Base-by-base conservation (phyloP, 768 basidiomycete genomes). In the Pholiota microspora region DNA sequence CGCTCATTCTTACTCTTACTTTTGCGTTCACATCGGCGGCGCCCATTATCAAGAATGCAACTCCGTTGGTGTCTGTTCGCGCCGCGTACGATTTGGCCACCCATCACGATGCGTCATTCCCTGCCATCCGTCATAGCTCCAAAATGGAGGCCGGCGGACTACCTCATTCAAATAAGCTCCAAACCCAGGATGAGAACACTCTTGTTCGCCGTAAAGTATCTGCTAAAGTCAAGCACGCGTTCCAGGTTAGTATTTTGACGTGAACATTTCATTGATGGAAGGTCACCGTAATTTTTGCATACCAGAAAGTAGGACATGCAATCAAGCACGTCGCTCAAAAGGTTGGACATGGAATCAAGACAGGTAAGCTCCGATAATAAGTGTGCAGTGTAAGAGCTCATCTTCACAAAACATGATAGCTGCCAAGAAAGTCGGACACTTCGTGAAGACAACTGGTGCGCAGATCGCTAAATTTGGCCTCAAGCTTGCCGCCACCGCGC, bases 341-440 rank as follows among this genome's bases (percentile, higher is more conserved):
- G 13, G 23, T 51, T 5, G 51, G 40, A 44, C 51, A 51, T 24
- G 51, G 50, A 13, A 51, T 51, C 27, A 51, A 51, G 23, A 44
- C 13, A 29, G 51, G 51, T 51, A 44, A 36, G 7, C 18, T 9
- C 23, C 18, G 9, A 16, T 21, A 23, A 1, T 18, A 18, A 15
- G 7, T 40, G n/a, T 23, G 15, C 8, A 16, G n/a, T 21, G 5
- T 8, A 40, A 15, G 15, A 8, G 10, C 18, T 4, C 25, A 25
- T 46, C n/a, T 9, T n/a, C 24, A n/a, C 31, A 18, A 13, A 24
- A 21, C 31, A 6, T 24, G 18, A 7, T 23, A 50, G 49, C 49
- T 9, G 49, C 49, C 10, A 38, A 35, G 32, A 50, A 50, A 38
- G 49, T 50, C 10, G 31, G 49, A 5, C 49, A 50, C 15, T 34